Base-by-base conservation (phyloP, 768 basidiomycete species). In the Boletus patriciae region DNA sequence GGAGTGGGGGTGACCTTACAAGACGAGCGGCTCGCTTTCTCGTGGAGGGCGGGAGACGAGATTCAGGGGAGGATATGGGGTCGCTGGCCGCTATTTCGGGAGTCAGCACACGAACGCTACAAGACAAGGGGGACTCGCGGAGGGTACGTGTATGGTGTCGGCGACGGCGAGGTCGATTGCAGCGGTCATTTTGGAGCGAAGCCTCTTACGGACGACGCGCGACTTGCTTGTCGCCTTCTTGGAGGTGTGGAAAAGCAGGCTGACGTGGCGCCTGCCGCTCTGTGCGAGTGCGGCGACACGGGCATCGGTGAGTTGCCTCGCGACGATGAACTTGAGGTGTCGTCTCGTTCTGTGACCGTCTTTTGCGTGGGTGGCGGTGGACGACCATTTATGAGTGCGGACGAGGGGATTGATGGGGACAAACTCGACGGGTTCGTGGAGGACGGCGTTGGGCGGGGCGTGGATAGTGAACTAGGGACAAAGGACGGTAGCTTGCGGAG, bases 221-320 rank as follows among this genome's bases (percentile, higher is more conserved):
- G 52, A 61, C 33, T 68, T 70, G 60, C 60, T 68, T 2, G 66
- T 69, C 2, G 50, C 41, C 50, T 68, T 70, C 47, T 70, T 70
- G 6, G 64, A 51, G 1, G 51, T 61, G 47, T 62, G 59, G 33
- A 63, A 69, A 19, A 66, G 56, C 0, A 69, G 51, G 23, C 56
- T 23, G 44, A 69, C 11, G 37, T 54, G 62, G 37, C 6, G 50
- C 37, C 53, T 58, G 27, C 56, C 65, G 3, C n/a, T 31, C 25
- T 29, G 5, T 21, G 62, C 55, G 47, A 64, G 29, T 23, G 46
- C 56, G 16, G n/a, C n/a, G n/a, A n/a, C n/a, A n/a, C 37, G 52
- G 7, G 48, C 51, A 18, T 64, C 54, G 1, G 56, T 54, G 43
- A 61, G 47, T n/a, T n/a, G n/a, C n/a, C n/a, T n/a, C n/a, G n/a